Evolutionary conservation across 176 grass and related monocot genomes (phyloP).

Genomic region (Stipa capillata): DNA sequence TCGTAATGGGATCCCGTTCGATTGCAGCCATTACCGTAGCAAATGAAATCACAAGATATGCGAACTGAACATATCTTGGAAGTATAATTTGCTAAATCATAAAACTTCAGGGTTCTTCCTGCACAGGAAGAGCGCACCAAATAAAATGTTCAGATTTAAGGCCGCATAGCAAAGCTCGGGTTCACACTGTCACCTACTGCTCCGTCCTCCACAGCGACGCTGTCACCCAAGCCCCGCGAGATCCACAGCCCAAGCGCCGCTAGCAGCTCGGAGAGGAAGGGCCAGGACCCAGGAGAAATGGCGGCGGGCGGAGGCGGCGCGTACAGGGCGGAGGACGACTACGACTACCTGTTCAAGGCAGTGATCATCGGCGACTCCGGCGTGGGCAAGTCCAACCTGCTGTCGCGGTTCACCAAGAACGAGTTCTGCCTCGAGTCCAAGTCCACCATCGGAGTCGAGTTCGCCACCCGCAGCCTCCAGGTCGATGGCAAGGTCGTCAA

Average conservation of each 20-base stretch:
- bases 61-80: no score
- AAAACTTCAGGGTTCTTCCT: neutral
- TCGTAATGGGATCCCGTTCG: no score
- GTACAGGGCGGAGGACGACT: constrained; percentile 64
- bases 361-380: constrained; percentile 70
- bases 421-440: constrained; percentile 75
- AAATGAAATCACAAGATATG: no score
- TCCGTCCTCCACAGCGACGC: constrained; percentile 9
- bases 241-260: constrained; percentile 7
- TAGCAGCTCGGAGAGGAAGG: neutral
- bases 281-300: neutral
- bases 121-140: neutral
- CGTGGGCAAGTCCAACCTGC: constrained; percentile 68
- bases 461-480: constrained; percentile 54
- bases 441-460: constrained; percentile 80
- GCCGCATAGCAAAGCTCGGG: neutral
- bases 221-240: neutral
- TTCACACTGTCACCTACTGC: neutral
- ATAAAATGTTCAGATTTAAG: neutral
- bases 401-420: constrained; percentile 69
- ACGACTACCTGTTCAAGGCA: constrained; percentile 66
- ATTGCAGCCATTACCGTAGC: no score
- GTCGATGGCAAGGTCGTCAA: constrained; percentile 71
- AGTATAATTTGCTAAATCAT: neutral
- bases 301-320: constrained; percentile 29